These are phyloP conservation scores for Leccinum obscurum DNA, from an alignment of 768 basidiomycete species.

Conservation along the genomic window DNA sequence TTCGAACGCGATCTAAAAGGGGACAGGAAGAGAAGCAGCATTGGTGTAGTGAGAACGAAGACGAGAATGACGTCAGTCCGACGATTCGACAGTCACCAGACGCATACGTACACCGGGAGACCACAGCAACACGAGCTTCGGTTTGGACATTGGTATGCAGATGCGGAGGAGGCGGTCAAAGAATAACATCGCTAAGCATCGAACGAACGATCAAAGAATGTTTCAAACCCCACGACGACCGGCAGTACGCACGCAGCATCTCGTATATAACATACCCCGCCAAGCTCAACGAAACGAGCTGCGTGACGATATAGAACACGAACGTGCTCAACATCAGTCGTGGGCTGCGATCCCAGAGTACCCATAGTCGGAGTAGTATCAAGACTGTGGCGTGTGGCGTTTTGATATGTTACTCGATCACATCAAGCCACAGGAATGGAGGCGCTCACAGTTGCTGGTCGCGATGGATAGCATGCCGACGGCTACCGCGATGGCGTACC, in stretches of 20 bases:
- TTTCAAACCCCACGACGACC: neutral
- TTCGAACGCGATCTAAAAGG: slow-evolving; percentile 8
- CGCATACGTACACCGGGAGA: slow-evolving; percentile 25
- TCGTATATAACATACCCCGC: slow-evolving; percentile 27
- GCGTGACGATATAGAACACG: slow-evolving; percentile 31
- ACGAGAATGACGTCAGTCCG: neutral
- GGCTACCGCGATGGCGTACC: too few relatives aligned
- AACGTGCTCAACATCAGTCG: slow-evolving; percentile 33
- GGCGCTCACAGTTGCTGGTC: too few relatives aligned
- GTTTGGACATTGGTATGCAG: slow-evolving; percentile 24
- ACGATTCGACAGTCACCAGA: neutral
- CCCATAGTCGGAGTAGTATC: slow-evolving; percentile 38
- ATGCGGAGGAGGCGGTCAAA: slow-evolving; percentile 14
- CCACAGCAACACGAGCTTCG: slow-evolving; percentile 29
- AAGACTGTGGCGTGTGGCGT: too few relatives aligned
- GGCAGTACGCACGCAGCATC: slow-evolving; percentile 29
- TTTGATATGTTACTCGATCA: too few relatives aligned
- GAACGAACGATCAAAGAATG: neutral
- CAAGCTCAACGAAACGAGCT: slow-evolving; percentile 24
- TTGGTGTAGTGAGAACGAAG: too few relatives aligned
- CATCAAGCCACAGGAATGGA: too few relatives aligned
- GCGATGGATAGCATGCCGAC: too few relatives aligned
- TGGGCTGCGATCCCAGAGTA: slow-evolving; percentile 33
- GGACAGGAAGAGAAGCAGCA: too few relatives aligned
- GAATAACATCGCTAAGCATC: slow-evolving; percentile 16